A percentile compares a stretch with the other conserved stretches of the same genome.
phyloP scores from a whole-genome alignment of 768 basidiomycete species.

The Gloeopeniophorella convolvens region DNA sequence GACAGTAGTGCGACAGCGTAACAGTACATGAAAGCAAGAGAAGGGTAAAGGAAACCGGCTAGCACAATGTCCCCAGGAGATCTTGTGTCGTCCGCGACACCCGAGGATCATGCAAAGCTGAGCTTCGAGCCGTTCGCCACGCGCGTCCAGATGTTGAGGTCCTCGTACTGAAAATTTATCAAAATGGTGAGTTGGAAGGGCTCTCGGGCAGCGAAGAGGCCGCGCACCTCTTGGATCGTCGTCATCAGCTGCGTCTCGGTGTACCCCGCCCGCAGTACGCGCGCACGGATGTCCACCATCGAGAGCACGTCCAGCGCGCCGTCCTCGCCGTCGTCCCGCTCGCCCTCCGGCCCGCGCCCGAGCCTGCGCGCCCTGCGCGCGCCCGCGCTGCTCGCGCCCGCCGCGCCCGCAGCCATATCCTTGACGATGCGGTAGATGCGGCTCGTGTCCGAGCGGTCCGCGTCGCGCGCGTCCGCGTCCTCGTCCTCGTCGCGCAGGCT shows the following conservation, averaged over 20 bases:
- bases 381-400: constrained; percentile 29
- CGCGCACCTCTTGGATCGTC: constrained; percentile 64
- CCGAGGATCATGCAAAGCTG: constrained; percentile 46
- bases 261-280: constrained; percentile 81
- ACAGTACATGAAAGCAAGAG: constrained; percentile 4
- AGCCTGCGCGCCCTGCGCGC: constrained; percentile 48
- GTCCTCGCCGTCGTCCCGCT: constrained; percentile 58
- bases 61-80: constrained; percentile 23
- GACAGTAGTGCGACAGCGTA: constrained; percentile 13
- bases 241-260: constrained; percentile 89
- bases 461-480: constrained; percentile 44
- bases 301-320: constrained; percentile 56
- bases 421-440: constrained; percentile 91
- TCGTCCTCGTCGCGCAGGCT: constrained; percentile 79
- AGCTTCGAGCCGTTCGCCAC: constrained; percentile 82
- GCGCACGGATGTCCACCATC: constrained; percentile 82
- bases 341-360: constrained; percentile 50
- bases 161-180: constrained; percentile 63
- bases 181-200: constrained; percentile 3
- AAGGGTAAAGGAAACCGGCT: constrained; percentile 15
- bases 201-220: neutral
- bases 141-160: constrained; percentile 70
- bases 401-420: constrained; percentile 55
- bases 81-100: neutral
- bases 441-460: constrained; percentile 72